phyloP scores from a whole-genome alignment of 2,329 filamentous ascomycete species.

The Stachybotrys echinatus region DNA sequence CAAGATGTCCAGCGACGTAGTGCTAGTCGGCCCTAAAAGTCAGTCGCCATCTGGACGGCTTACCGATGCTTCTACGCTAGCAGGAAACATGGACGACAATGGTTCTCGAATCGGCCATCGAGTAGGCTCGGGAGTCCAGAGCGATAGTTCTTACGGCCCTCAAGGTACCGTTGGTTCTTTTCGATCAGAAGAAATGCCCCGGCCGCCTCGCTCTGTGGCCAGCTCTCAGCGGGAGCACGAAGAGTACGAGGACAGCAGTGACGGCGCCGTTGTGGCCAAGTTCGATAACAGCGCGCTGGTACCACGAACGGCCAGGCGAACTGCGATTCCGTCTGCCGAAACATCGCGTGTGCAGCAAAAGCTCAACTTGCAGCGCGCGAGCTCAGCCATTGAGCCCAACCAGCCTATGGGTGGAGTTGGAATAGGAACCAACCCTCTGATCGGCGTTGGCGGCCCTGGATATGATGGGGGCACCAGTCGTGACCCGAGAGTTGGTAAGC shows the following conservation, averaged over 20 bases:
- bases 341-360: conserved; percentile 71
- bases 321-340: conserved; percentile 39
- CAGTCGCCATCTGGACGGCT: neutral
- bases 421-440: conserved; percentile 38
- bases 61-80: conserved; percentile 15
- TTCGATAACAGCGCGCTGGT: conserved; percentile 40
- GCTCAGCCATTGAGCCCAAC: conserved; percentile 63
- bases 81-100: conserved; percentile 33
- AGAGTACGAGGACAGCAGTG: conserved; percentile 8
- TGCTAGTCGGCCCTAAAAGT: conserved; percentile 27
- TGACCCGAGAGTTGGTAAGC: conserved; percentile 58
- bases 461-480: conserved; percentile 45
- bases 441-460: conserved; percentile 48
- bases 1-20: conserved; percentile 57
- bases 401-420: conserved; percentile 32
- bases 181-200: conserved; percentile 25
- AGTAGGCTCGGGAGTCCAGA: conserved; percentile 42
- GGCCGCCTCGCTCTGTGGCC: conserved; percentile 37
- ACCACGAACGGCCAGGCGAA: conserved; percentile 35
- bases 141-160: conserved; percentile 48
- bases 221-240: conserved; percentile 23
- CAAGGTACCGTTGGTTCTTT: conserved; percentile 22
- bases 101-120: conserved; percentile 49
- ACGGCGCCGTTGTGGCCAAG: conserved; percentile 19
- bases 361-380: conserved; percentile 67